These are phyloP conservation scores for Jaminaea rosea DNA, from an alignment of 1,284 basidiomycete genomes.

Conservation along the genomic window DNA sequence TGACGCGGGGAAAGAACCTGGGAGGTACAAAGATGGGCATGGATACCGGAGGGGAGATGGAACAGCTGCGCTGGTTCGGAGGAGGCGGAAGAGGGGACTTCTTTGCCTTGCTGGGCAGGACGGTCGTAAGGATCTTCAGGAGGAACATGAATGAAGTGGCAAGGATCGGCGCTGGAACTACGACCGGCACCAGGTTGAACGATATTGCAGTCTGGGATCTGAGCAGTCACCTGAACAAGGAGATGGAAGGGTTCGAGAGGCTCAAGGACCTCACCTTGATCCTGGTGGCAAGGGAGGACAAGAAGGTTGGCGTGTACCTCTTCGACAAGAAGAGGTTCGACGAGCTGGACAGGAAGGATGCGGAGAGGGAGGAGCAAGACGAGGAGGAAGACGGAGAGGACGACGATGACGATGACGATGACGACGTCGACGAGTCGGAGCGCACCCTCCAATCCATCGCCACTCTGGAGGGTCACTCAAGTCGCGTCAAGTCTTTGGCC, in stretches of 20 bases:
- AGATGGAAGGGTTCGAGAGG: constrained; percentile 23
- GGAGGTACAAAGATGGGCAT: constrained; percentile 64
- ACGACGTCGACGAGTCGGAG: constrained; percentile 20
- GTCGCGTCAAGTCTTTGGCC: constrained; percentile 15
- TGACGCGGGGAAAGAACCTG: constrained; percentile 83
- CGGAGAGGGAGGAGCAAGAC: constrained; percentile 5
- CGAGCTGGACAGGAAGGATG: constrained; percentile 8
- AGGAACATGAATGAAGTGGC: constrained; percentile 38
- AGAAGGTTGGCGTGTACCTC: constrained; percentile 5
- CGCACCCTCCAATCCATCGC: neutral
- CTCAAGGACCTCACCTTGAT: constrained; percentile 23
- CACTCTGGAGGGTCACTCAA: neutral
- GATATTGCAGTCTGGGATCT: constrained; percentile 13
- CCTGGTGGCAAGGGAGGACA: constrained; percentile 1
- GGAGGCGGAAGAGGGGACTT: neutral
- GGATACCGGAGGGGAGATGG: constrained; percentile 28
- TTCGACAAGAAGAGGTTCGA: constrained; percentile 1
- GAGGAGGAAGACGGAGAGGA: constrained; percentile 15
- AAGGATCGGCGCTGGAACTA: constrained; percentile 22
- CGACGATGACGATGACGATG: constrained; percentile 7
- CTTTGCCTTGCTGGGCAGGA: constrained; percentile 30
- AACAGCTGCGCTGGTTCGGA: neutral
- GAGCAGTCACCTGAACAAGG: constrained; percentile 10
- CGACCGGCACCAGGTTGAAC: neutral
- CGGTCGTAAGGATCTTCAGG: constrained; percentile 28